phyloP scores from a whole-genome alignment of 2,329 filamentous ascomycete genomes.

The Westerdykella sp. region DNA sequence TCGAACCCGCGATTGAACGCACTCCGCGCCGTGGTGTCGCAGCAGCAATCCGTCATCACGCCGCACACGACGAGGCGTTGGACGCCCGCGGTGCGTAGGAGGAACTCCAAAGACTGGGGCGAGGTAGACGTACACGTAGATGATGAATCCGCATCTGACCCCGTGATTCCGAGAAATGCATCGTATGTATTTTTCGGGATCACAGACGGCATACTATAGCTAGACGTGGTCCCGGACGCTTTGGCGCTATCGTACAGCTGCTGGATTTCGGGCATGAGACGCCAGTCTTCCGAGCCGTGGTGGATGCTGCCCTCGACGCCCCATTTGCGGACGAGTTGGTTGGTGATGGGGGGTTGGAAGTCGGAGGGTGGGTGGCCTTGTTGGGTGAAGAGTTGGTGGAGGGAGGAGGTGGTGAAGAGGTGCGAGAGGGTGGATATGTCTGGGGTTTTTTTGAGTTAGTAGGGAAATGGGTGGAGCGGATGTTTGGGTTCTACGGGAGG shows the following conservation, averaged over 20 bases:
- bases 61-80: slow-evolving; percentile 36
- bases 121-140: not conserved
- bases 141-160: not conserved
- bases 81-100: slow-evolving; percentile 19
- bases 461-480: too few relatives aligned
- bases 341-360: slow-evolving; percentile 23
- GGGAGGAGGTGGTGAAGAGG: slow-evolving; percentile 18
- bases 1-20: slow-evolving; percentile 40
- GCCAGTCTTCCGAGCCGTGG: slow-evolving; percentile 25
- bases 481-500: too few relatives aligned
- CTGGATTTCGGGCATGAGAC: slow-evolving; percentile 23
- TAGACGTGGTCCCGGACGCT: too few relatives aligned
- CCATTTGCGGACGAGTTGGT: slow-evolving; percentile 39
- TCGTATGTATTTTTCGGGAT: slow-evolving; percentile 41
- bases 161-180: slow-evolving; percentile 25
- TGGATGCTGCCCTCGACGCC: slow-evolving; percentile 30
- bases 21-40: slow-evolving; percentile 35
- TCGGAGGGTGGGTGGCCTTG: slow-evolving; percentile 36
- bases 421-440: slow-evolving; percentile 15
- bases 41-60: slow-evolving; percentile 42
- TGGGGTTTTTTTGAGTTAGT: not conserved
- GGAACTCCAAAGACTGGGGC: slow-evolving; percentile 13
- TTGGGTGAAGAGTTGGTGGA: slow-evolving; percentile 38
- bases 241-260: slow-evolving; percentile 5
- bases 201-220: too few relatives aligned